Conservation (phyloP, 371 early-diverging fungal genomes). For the Apophysomyces variabilis region DNA sequence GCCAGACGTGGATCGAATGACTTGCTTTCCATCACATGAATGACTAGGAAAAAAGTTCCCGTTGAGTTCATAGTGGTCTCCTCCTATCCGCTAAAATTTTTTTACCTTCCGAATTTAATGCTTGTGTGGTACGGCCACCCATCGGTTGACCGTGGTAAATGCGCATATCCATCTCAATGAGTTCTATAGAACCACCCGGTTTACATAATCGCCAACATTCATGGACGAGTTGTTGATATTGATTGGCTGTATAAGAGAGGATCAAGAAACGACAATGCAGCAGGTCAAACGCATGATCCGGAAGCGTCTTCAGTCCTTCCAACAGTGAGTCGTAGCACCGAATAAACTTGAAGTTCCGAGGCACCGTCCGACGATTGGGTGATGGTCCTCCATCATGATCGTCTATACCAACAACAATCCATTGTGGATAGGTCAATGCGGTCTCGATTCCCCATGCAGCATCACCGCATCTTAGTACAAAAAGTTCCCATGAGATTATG, state of each 20-base stretch:
- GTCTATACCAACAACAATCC: conserved; percentile 45
- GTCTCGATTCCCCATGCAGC: conserved; percentile 44
- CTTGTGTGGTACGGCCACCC: conserved; percentile 29
- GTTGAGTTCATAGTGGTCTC: too few relatives aligned
- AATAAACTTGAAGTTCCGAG: conserved; percentile 34
- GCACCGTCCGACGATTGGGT: conserved; percentile 21
- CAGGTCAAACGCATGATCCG: conserved; percentile 43
- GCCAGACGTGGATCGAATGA: conserved; percentile 43
- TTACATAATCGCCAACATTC: conserved; percentile 43
- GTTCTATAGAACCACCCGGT: conserved; percentile 39
- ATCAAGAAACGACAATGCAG: conserved; percentile 39
- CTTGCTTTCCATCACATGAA: conserved; percentile 36
- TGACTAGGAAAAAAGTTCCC: conserved; percentile 26
- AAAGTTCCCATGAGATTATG: too few relatives aligned
- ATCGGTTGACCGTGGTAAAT: conserved; percentile 37
- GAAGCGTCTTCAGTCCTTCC: conserved; percentile 30
- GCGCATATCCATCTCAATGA: conserved; percentile 48
- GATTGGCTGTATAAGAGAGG: conserved; percentile 24
- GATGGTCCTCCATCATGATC: conserved; percentile 23
- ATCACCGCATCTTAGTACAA: conserved; percentile 40
- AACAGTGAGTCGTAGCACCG: conserved; percentile 24
- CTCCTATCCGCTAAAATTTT: neutral
- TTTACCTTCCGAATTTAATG: conserved; percentile 46
- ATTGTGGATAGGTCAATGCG: conserved; percentile 35
- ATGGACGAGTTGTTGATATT: conserved; percentile 35